phyloP scores from a whole-genome alignment of 2,329 filamentous ascomycete species.

The Calonectria hongkongensis region DNA sequence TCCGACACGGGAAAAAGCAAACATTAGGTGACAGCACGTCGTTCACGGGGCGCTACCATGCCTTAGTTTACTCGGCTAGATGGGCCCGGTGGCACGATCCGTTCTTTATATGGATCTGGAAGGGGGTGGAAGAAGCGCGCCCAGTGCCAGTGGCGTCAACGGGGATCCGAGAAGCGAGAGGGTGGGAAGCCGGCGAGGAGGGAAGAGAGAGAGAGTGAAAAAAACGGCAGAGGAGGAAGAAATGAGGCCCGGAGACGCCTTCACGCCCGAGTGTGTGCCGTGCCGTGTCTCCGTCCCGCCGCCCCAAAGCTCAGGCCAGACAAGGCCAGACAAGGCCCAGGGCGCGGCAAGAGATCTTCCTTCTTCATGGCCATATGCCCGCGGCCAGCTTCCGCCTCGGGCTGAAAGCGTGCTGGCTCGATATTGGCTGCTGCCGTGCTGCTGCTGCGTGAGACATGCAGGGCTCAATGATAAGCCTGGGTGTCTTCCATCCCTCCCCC shows the following conservation, averaged over 20 bases:
- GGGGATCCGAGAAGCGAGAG: not conserved
- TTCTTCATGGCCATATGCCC: not conserved
- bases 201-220: not conserved
- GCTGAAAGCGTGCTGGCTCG: constrained; percentile 8
- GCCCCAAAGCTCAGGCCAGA: constrained; percentile 16
- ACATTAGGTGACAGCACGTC: constrained; percentile 12
- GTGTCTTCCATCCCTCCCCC: not conserved
- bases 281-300: constrained; percentile 12
- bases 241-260: constrained; percentile 1
- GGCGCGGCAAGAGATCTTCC: constrained; percentile 1
- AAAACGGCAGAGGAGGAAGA: not conserved
- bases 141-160: not conserved
- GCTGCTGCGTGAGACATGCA: constrained; percentile 35
- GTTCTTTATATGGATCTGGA: constrained; percentile 18
- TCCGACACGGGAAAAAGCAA: constrained; percentile 36
- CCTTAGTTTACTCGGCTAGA: constrained; percentile 16
- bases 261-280: constrained; percentile 1
- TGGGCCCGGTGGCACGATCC: not conserved
- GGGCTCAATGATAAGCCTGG: constrained; percentile 44
- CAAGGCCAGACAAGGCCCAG: not conserved
- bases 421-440: constrained; percentile 11
- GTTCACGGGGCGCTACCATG: constrained; percentile 15
- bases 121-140: not conserved
- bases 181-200: not conserved
- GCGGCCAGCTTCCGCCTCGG: constrained; percentile 4